phyloP scores from a whole-genome alignment of 495 filamentous ascomycete genomes.

The Penicillium simplicissimum region DNA sequence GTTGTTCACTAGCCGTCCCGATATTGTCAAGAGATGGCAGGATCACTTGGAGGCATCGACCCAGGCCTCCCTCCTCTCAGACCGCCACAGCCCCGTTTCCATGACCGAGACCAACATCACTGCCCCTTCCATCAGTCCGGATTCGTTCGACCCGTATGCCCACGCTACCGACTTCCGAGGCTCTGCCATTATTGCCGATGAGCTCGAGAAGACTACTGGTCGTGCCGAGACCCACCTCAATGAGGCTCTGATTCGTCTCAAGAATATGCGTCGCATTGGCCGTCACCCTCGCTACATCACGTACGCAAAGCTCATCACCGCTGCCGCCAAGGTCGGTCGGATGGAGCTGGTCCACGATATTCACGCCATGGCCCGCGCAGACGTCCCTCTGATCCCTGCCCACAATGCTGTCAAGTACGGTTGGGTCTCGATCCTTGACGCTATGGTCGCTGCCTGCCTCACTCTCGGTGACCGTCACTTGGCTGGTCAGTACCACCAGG shows the following conservation, averaged over 20 bases:
- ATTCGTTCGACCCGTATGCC: constrained; percentile 86
- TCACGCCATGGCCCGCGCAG: constrained; percentile 78
- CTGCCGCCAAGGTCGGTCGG: constrained; percentile 79
- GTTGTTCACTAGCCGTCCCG: constrained; percentile 52
- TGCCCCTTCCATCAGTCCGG: constrained; percentile 57
- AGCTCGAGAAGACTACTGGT: constrained; percentile 73
- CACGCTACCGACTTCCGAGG: constrained; percentile 88
- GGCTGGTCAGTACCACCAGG: constrained; percentile 84
- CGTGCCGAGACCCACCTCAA: constrained; percentile 68
- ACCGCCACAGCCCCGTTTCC: constrained; percentile 43
- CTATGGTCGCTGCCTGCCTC: constrained; percentile 93
- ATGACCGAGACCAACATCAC: constrained; percentile 38
- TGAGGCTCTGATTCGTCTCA: constrained; percentile 79
- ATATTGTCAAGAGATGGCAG: constrained; percentile 61
- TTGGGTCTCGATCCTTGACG: constrained; percentile 91
- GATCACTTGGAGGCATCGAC: constrained; percentile 48
- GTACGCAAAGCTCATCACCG: constrained; percentile 90
- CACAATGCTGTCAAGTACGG: constrained; percentile 86
- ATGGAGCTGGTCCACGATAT: constrained; percentile 83
- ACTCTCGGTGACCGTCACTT: constrained; percentile 75
- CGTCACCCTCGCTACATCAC: constrained; percentile 93
- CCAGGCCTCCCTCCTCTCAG: constrained; percentile 34
- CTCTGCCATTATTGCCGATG: constrained; percentile 83
- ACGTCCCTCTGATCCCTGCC: constrained; percentile 79
- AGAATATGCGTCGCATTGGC: constrained; percentile 88